Percentiles rank a stretch among this genome's conserved stretches.
These are phyloP conservation scores for Alternaria sp. DNA, from an alignment of 2,329 filamentous ascomycete species.

Conservation along the genomic window DNA sequence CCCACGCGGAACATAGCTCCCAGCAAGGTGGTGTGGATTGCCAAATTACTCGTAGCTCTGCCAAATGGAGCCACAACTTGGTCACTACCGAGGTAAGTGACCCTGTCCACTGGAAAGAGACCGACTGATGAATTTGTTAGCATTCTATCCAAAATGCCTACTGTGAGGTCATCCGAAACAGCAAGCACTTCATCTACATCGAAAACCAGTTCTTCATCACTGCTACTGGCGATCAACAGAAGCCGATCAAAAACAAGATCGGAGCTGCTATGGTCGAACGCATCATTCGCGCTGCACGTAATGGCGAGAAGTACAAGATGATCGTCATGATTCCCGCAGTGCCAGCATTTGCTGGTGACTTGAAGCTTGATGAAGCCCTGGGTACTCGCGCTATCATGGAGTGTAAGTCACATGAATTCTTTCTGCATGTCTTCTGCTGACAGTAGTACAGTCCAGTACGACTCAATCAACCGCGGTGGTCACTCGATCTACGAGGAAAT, in stretches of 20 bases:
- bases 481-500: conserved; percentile 80
- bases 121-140: conserved; percentile 29
- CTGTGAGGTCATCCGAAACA: conserved; percentile 72
- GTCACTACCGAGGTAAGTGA: conserved; percentile 60
- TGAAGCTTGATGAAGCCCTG: conserved; percentile 74
- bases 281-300: conserved; percentile 73
- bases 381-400: conserved; percentile 88
- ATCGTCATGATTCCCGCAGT: conserved; percentile 82
- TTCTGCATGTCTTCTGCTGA: neutral
- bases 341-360: conserved; percentile 82
- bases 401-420: conserved; percentile 17
- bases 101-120: neutral
- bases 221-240: conserved; percentile 74
- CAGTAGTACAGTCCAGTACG: conserved; percentile 68
- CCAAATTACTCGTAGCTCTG: conserved; percentile 50
- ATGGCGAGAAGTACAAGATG: conserved; percentile 73
- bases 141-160: conserved; percentile 92
- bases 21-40: conserved; percentile 43
- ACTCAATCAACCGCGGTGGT: conserved; percentile 78
- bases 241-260: conserved; percentile 78
- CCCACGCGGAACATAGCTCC: conserved; percentile 42
- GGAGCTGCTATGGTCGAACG: conserved; percentile 81
- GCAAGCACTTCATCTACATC: conserved; percentile 79
- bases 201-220: conserved; percentile 93
- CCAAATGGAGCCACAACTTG: conserved; percentile 67